Evolutionary conservation across 176 grass and related monocot species (phyloP), one percentile per base, ranked within the genome.

Genomic region (Dactylis glomerata): DNA sequence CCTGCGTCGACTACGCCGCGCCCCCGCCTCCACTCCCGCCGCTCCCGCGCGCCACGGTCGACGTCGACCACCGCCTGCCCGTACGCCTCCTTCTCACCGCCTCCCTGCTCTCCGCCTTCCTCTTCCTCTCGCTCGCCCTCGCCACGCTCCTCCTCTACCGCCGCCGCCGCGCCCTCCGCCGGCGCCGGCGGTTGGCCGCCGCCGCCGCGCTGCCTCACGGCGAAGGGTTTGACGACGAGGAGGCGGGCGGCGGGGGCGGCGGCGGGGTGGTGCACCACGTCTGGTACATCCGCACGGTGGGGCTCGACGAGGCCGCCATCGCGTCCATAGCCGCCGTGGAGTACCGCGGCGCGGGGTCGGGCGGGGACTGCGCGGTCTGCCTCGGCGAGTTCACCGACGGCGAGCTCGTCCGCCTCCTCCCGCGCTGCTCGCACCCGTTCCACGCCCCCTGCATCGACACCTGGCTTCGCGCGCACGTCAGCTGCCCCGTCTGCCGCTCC

Each of bases 371-470:
- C 90, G 86, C 93, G 24, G 93, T 95, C 2, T 95, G 93, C 83
- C 93, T 95, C 56, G 93, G 93, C 40, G 93, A 95, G 80, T 95
- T 95, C 88, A 41, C 8, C 73, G 88, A 93, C 45, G 92, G 92
- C 40, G 92, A 94, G 79, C 88, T 88, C 19, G 86, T 92, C 34
- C 93, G 93, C 76, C 88, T 95, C 22, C 93, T 95, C 72, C 93
- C 90, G 52, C 91, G 89, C 82, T 95, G 93, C 72, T 72, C 80
- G 9, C 93, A 95, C 81, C 86, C 88, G 62, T 95, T 95, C 88
- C 93, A 95, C 46, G 76, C 89, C 4, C 54, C 83, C 49, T 95
- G 93, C 86, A 95, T 95, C 90, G 93, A 95, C 83, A 92, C 93
- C 42, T 95, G 93, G 93, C 93, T 95, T 62, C 88, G 93, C 13